phyloP scores from a whole-genome alignment of 441 rosid genomes.

The Pelargonium citronellum region DNA sequence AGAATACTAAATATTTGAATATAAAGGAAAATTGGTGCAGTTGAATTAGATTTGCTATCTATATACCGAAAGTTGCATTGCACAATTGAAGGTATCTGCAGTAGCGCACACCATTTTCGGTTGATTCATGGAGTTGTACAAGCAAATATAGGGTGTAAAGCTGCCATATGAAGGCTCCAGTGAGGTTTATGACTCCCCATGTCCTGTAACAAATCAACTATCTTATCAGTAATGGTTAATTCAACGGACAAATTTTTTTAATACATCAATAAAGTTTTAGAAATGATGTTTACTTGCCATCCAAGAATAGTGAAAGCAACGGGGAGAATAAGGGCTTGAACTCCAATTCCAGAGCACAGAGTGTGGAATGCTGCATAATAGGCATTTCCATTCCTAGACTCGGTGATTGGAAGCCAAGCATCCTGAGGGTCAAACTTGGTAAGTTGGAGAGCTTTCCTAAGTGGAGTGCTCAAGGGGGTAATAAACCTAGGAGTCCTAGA shows the following conservation, averaged over 20 bases:
- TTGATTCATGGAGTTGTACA: conserved; percentile 90
- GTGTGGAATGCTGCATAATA: conserved; percentile 96
- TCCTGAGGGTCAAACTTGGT: conserved; percentile 97
- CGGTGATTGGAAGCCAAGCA: conserved; percentile 95
- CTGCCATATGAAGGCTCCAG: conserved; percentile 89
- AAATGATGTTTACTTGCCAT: conserved; percentile 41
- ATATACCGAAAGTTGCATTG: conserved; percentile 82
- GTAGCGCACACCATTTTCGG: conserved; percentile 74
- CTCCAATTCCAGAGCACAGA: conserved; percentile 87
- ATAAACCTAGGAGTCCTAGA: conserved; percentile 87
- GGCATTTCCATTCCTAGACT: conserved; percentile 91
- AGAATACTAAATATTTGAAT: no score
- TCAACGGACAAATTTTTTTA: no score
- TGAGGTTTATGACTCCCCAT: conserved; percentile 83
- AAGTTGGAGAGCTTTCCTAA: conserved; percentile 86
- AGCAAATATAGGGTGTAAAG: conserved; percentile 88
- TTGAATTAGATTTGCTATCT: background rate
- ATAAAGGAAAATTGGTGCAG: no score
- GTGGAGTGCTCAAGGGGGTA: conserved; percentile 92
- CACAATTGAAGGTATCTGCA: conserved; percentile 92
- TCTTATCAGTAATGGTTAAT: background rate
- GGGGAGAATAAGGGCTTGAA: conserved; percentile 87
- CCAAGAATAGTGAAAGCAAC: conserved; percentile 94
- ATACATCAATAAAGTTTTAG: background rate
- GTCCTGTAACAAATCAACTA: conserved; percentile 47